Percentiles rank a stretch among this genome's conserved stretches.
Evolutionary conservation across 2,329 filamentous ascomycete genomes (phyloP).

Genomic region (Huntiella savannae): DNA sequence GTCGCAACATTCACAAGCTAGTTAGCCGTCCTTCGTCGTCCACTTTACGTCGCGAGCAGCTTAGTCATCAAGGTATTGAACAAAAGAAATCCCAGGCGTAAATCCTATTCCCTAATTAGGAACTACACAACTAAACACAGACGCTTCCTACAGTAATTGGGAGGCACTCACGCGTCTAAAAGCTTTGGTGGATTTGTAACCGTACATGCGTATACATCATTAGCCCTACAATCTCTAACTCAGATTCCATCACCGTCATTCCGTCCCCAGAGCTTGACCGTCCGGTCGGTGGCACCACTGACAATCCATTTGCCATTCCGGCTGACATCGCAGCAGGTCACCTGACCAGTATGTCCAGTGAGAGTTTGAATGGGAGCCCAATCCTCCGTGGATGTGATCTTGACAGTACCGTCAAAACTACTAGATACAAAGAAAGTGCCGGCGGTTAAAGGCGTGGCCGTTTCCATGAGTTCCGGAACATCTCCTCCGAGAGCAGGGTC

Average conservation of each 20-base stretch:
- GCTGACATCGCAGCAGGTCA: conserved; percentile 78
- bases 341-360: conserved; percentile 78
- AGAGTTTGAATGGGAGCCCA: conserved; percentile 80
- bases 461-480: conserved; percentile 41
- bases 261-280: conserved; percentile 87
- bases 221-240: conserved; percentile 69
- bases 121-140: too few relatives aligned
- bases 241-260: conserved; percentile 47
- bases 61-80: too few relatives aligned
- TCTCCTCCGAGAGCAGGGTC: conserved; percentile 41
- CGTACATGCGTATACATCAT: conserved; percentile 51
- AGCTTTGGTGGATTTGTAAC: too few relatives aligned
- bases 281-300: conserved; percentile 83
- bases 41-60: neutral
- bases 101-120: too few relatives aligned
- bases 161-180: too few relatives aligned
- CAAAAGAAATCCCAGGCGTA: too few relatives aligned
- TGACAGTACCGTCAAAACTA: conserved; percentile 89
- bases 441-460: conserved; percentile 64
- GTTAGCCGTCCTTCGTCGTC: neutral
- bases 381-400: conserved; percentile 90
- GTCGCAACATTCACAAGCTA: too few relatives aligned
- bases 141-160: too few relatives aligned
- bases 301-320: conserved; percentile 80
- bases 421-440: conserved; percentile 81